Conservation (phyloP, 2,329 filamentous ascomycete species). For the Penicillium sp. region DNA sequence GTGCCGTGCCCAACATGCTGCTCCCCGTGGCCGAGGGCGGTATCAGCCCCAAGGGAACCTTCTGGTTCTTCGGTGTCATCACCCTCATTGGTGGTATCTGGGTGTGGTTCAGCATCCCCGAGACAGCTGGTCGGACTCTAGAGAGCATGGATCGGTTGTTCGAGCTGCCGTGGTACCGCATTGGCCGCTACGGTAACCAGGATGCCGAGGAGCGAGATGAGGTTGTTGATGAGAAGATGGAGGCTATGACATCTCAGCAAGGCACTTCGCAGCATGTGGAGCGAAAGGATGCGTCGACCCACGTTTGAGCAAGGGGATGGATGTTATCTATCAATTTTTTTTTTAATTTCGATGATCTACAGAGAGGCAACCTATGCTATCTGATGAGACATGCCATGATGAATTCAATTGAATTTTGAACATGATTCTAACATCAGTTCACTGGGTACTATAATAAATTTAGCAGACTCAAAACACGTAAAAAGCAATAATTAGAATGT, state of each 20-base stretch:
- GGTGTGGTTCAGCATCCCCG: conserved; percentile 75
- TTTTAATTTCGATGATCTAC: neutral
- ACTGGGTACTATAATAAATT: neutral
- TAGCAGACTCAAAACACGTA: neutral
- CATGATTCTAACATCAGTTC: neutral
- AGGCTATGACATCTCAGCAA: conserved; percentile 25
- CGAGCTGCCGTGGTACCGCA: conserved; percentile 74
- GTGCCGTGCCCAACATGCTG: conserved; percentile 77
- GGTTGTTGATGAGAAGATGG: conserved; percentile 34
- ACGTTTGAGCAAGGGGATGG: conserved; percentile 8
- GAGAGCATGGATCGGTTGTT: conserved; percentile 74
- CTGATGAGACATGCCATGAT: conserved; percentile 6
- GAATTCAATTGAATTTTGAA: conserved; percentile 2
- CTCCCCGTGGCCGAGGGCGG: conserved; percentile 50
- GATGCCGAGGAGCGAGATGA: conserved; percentile 40
- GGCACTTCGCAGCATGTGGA: conserved; percentile 29
- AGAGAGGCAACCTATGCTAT: neutral
- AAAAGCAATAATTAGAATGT: neutral
- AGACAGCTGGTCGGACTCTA: conserved; percentile 66
- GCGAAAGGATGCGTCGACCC: conserved; percentile 19
- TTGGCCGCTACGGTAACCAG: conserved; percentile 58
- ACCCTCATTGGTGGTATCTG: conserved; percentile 71
- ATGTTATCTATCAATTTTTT: neutral
- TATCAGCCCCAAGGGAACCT: conserved; percentile 68
- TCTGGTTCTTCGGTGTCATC: conserved; percentile 75